Conservation (phyloP, 1,284 basidiomycete genomes). For the Ustilago sp. region DNA sequence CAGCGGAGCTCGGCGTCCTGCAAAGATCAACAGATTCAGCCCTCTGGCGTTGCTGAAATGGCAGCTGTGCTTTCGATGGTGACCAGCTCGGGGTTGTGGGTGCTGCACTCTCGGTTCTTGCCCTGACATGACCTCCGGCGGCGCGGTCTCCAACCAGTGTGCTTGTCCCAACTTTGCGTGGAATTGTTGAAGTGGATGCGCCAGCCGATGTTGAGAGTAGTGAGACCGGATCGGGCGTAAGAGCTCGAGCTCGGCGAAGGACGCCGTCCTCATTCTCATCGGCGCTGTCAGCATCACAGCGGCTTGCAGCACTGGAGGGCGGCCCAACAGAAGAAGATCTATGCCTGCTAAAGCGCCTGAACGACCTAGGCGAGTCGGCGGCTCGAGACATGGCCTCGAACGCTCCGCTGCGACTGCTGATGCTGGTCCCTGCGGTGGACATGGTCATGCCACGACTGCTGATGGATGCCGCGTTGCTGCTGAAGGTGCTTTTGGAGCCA, state of each 20-base stretch:
- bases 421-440: slow-evolving; percentile 57
- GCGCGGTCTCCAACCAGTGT: slow-evolving; percentile 8
- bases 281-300: slow-evolving; percentile 25
- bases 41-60: slow-evolving; percentile 41
- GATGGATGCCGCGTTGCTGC: slow-evolving; percentile 41
- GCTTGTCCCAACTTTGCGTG: slow-evolving; percentile 9
- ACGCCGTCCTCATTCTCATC: slow-evolving; percentile 22
- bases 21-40: slow-evolving; percentile 38
- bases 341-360: slow-evolving; percentile 34
- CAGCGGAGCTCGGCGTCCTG: slow-evolving; percentile 50
- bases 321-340: slow-evolving; percentile 44
- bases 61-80: slow-evolving; percentile 13
- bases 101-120: slow-evolving; percentile 36
- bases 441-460: slow-evolving; percentile 53
- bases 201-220: slow-evolving; percentile 26
- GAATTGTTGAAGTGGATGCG: not conserved
- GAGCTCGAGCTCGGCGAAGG: slow-evolving; percentile 20
- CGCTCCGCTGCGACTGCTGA: slow-evolving; percentile 51
- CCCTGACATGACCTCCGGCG: slow-evolving; percentile 17
- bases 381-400: slow-evolving; percentile 25
- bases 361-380: slow-evolving; percentile 29
- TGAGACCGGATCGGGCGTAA: slow-evolving; percentile 34
- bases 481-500: slow-evolving; percentile 52
- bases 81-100: slow-evolving; percentile 27
- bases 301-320: slow-evolving; percentile 23